Percentiles rank a stretch among this genome's conserved stretches.
These are phyloP conservation scores for Panus rudis DNA, from an alignment of 768 basidiomycete species.

Conservation along the genomic window DNA sequence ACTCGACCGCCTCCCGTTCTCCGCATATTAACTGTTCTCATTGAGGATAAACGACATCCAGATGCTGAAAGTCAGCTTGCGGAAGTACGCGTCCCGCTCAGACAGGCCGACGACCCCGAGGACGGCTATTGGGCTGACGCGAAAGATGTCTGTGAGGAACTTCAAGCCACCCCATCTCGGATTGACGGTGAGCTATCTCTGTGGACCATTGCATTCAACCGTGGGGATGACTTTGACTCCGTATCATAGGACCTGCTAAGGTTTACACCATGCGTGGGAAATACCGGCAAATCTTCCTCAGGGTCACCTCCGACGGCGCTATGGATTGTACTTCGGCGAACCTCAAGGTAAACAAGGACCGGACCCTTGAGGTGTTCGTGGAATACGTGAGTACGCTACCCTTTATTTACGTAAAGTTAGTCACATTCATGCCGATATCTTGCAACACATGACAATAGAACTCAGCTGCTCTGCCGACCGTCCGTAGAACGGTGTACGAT, in stretches of 20 bases:
- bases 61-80: slow-evolving; percentile 51
- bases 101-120: slow-evolving; percentile 35
- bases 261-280: slow-evolving; percentile 61
- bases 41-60: slow-evolving; percentile 53
- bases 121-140: slow-evolving; percentile 72
- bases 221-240: neutral
- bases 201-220: neutral
- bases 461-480: neutral
- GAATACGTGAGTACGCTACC: slow-evolving; percentile 36
- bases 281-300: slow-evolving; percentile 64
- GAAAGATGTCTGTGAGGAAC: slow-evolving; percentile 47
- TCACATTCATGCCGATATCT: neutral
- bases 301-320: slow-evolving; percentile 47
- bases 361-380: slow-evolving; percentile 51
- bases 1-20: slow-evolving; percentile 10
- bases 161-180: slow-evolving; percentile 56
- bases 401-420: neutral
- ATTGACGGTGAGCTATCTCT: slow-evolving; percentile 55
- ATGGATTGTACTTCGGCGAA: slow-evolving; percentile 50
- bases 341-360: slow-evolving; percentile 44
- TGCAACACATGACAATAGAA: neutral
- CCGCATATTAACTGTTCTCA: slow-evolving; percentile 61
- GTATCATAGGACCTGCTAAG: slow-evolving; percentile 47
- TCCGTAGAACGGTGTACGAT: neutral
- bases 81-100: slow-evolving; percentile 59